These are phyloP conservation scores for Barbatosphaeria neglecta DNA, from an alignment of 495 filamentous ascomycete species.

Conservation along the genomic window DNA sequence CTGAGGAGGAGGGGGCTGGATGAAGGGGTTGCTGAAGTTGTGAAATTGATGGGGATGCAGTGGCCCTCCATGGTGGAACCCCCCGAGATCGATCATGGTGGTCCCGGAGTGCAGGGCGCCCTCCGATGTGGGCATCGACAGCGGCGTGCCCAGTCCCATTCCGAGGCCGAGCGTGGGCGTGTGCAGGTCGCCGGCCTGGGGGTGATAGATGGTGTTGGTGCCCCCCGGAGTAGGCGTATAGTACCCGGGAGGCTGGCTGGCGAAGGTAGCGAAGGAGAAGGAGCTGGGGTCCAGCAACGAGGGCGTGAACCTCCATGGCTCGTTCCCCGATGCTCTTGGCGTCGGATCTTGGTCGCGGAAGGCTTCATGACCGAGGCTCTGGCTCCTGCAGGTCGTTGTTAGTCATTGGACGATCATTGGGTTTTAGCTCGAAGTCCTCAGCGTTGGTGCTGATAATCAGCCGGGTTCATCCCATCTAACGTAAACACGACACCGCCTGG, in stretches of 20 bases:
- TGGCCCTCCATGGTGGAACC: conserved; percentile 36
- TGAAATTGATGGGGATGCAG: conserved; percentile 59
- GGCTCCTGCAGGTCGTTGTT: conserved; percentile 16
- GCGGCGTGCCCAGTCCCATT: conserved; percentile 67
- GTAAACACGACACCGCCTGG: too few relatives aligned
- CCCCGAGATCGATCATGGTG: conserved; percentile 43
- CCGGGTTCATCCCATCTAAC: too few relatives aligned
- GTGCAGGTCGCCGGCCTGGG: conserved; percentile 79
- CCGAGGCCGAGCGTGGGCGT: conserved; percentile 56
- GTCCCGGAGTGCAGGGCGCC: conserved; percentile 42
- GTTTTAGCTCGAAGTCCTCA: background rate
- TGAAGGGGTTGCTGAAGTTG: conserved; percentile 56
- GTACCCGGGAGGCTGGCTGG: conserved; percentile 69
- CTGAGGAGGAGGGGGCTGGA: conserved; percentile 43
- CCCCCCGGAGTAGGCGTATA: conserved; percentile 83
- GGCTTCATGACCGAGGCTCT: conserved; percentile 26
- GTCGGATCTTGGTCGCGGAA: conserved; percentile 75
- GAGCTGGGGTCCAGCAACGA: conserved; percentile 77
- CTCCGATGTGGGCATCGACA: conserved; percentile 65
- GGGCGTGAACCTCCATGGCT: conserved; percentile 75
- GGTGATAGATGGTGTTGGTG: conserved; percentile 71
- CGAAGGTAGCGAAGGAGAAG: conserved; percentile 65
- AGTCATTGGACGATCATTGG: background rate
- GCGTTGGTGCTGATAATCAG: background rate
- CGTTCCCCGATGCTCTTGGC: conserved; percentile 54